phyloP scores from a whole-genome alignment of 2,329 filamentous ascomycete species.

The Colletotrichum navitas region DNA sequence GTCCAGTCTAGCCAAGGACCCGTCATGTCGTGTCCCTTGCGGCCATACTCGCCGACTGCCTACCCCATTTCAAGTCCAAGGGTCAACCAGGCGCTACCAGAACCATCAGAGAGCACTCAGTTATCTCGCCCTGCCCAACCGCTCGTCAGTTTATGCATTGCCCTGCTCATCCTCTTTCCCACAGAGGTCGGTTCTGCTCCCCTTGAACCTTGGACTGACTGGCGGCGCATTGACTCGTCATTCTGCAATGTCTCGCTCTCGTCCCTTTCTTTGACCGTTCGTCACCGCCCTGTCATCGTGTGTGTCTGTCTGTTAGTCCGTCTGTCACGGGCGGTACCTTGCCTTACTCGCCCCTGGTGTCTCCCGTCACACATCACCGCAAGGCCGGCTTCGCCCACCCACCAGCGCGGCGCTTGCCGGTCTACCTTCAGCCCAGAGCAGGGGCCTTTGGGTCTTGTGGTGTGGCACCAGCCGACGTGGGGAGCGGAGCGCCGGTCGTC shows the following conservation, averaged over 20 bases:
- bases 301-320: constrained; percentile 3
- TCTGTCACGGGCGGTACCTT: constrained; percentile 21
- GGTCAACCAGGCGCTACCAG: background rate
- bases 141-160: constrained; percentile 5
- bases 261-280: constrained; percentile 20
- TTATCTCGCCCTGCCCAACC: background rate
- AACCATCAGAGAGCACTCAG: background rate
- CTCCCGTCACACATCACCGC: constrained; percentile 25
- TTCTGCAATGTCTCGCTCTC: constrained; percentile 36
- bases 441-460: constrained; percentile 34
- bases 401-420: constrained; percentile 33
- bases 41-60: background rate
- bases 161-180: constrained; percentile 12
- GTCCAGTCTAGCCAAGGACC: constrained; percentile 7
- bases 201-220: constrained; percentile 7
- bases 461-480: constrained; percentile 40
- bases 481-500: constrained; percentile 31
- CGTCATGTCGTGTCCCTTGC: constrained; percentile 12
- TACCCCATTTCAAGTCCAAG: constrained; percentile 1
- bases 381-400: constrained; percentile 15
- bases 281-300: constrained; percentile 24
- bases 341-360: constrained; percentile 1
- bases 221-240: constrained; percentile 36
- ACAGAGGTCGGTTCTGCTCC: background rate
- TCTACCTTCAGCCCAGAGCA: constrained; percentile 43